Percentiles rank a stretch among this genome's conserved stretches.
Evolutionary conservation across 768 basidiomycete genomes (phyloP).

Genomic region (Mycena epipterygia): DNA sequence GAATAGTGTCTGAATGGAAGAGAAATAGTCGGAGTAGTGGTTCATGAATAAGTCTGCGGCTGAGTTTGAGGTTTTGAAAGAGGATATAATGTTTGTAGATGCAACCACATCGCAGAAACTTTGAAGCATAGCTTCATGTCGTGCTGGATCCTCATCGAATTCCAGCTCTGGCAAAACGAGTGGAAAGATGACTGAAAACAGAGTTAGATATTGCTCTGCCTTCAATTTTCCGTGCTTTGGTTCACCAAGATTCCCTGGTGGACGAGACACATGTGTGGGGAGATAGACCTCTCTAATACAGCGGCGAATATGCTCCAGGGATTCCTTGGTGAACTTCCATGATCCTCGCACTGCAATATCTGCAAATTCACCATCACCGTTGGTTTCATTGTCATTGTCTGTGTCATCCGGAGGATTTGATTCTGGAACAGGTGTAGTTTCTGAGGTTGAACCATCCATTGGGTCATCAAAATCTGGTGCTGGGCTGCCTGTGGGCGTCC

Average conservation of each 20-base stretch:
- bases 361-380: constrained; percentile 19
- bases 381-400: neutral
- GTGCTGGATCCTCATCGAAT: constrained; percentile 13
- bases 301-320: constrained; percentile 7
- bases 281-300: constrained; percentile 17
- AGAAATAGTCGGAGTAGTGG: too few relatives aligned
- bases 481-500: constrained; percentile 11
- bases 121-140: constrained; percentile 15
- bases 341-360: too few relatives aligned
- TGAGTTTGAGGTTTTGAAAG: too few relatives aligned
- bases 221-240: too few relatives aligned
- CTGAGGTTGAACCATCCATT: constrained; percentile 17
- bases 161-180: constrained; percentile 32
- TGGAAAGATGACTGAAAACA: too few relatives aligned
- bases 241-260: too few relatives aligned
- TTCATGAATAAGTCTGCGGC: too few relatives aligned
- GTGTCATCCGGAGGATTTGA: neutral
- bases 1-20: too few relatives aligned
- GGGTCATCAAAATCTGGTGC: constrained; percentile 24
- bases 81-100: too few relatives aligned
- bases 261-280: too few relatives aligned
- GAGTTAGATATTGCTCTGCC: too few relatives aligned
- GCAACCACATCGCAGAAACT: constrained; percentile 35
- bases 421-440: constrained; percentile 20
- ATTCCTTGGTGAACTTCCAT: constrained; percentile 20